A percentile compares a stretch with the other conserved stretches of the same genome.
Conservation (phyloP, 768 basidiomycete genomes). For the Mrakia blollopis region DNA sequence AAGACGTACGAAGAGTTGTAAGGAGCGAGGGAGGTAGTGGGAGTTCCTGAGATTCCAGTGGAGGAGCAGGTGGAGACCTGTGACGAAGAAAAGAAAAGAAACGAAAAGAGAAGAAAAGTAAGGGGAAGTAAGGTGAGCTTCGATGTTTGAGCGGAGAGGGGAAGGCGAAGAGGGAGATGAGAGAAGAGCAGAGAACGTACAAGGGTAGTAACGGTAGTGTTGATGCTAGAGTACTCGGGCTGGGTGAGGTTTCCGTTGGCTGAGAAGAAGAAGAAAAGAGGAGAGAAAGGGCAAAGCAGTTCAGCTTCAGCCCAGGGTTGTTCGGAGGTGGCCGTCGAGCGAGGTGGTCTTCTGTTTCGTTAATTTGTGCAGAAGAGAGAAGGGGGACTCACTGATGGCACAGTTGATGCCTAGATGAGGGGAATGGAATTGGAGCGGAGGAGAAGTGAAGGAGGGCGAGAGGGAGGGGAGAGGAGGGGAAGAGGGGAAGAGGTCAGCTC, state of each 20-base stretch:
- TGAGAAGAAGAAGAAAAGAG: neutral
- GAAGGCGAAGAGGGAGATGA: no score
- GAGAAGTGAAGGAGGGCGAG: neutral
- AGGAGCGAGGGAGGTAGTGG: neutral
- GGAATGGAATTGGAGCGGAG: neutral
- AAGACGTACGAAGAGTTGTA: neutral
- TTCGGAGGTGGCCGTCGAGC: neutral
- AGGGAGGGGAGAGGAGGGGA: neutral
- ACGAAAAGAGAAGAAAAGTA: neutral
- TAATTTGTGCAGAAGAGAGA: neutral
- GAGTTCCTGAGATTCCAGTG: neutral
- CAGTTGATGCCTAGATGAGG: neutral
- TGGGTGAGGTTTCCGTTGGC: neutral
- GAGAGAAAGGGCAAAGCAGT: neutral
- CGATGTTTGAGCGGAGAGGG: neutral
- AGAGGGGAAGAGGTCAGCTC: neutral
- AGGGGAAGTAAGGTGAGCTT: neutral
- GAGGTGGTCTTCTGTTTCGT: neutral
- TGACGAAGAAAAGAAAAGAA: neutral
- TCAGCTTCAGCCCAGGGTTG: neutral
- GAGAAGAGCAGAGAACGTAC: neutral
- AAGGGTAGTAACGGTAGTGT: neutral
- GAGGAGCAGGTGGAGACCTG: slow-evolving; percentile 1
- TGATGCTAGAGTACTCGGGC: slow-evolving; percentile 5
- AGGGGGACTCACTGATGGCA: neutral